Percentiles rank a stretch among this genome's conserved stretches.
Conservation (phyloP, 257 asterid genomes). For the Capsicum pubescens region DNA sequence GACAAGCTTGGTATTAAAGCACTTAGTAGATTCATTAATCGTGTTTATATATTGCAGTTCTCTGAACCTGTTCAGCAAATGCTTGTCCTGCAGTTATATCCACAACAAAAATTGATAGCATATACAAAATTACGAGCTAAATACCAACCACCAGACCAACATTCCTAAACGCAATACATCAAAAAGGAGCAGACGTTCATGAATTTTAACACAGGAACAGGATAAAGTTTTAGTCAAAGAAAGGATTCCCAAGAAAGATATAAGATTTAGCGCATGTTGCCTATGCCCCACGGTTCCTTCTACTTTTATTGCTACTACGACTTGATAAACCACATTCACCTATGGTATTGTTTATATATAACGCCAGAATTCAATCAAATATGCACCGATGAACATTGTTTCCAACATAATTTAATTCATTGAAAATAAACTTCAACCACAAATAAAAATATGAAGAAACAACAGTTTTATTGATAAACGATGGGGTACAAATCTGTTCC, state of each 20-base stretch:
- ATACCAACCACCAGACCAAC: constrained; percentile 23
- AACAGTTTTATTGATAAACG: no score
- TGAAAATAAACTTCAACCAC: no score
- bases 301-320: neutral
- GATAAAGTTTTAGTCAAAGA: neutral
- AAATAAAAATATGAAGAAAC: no score
- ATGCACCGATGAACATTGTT: no score
- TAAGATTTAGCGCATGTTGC: neutral
- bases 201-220: neutral
- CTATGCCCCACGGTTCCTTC: neutral
- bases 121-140: neutral
- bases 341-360: neutral
- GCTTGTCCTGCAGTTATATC: constrained; percentile 8
- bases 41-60: neutral
- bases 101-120: neutral
- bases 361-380: neutral
- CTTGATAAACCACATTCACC: neutral
- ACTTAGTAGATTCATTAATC: neutral
- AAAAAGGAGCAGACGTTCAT: neutral
- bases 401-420: no score
- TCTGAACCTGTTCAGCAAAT: neutral
- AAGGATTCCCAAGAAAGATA: neutral
- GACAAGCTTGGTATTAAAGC: neutral
- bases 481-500: no score
- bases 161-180: neutral